These are phyloP conservation scores for Candida ortonii DNA, from an alignment of 805 yeast genomes.

Conservation along the genomic window DNA sequence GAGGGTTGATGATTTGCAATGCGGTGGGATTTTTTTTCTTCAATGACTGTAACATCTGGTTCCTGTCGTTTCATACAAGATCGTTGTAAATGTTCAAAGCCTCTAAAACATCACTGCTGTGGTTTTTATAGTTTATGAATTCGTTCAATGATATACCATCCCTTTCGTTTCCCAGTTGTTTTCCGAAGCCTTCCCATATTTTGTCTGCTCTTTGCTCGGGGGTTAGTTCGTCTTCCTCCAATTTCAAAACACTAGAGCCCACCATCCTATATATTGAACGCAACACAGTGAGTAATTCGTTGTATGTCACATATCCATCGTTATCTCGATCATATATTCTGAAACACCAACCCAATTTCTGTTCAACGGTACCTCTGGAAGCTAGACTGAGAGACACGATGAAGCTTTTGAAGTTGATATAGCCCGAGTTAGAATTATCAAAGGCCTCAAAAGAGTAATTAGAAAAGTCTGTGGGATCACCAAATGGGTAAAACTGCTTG, in stretches of 20 bases:
- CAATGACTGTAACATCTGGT: background rate
- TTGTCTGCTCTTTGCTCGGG: constrained; percentile 86
- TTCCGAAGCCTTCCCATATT: constrained; percentile 50
- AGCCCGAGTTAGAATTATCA: constrained; percentile 76
- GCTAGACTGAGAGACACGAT: constrained; percentile 84
- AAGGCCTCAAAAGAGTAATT: constrained; percentile 84
- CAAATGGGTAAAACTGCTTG: constrained; percentile 97
- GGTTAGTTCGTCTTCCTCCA: constrained; percentile 85
- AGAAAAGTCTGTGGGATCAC: constrained; percentile 91
- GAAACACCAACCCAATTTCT: constrained; percentile 87
- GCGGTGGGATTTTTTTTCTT: background rate
- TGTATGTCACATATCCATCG: constrained; percentile 71
- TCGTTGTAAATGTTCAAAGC: constrained; percentile 59
- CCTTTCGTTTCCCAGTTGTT: constrained; percentile 63
- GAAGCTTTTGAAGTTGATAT: constrained; percentile 88
- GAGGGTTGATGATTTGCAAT: background rate
- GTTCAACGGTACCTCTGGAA: constrained; percentile 79
- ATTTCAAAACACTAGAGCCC: constrained; percentile 80
- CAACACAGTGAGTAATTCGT: constrained; percentile 78
- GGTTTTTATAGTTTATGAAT: constrained; percentile 74
- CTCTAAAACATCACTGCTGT: constrained; percentile 71
- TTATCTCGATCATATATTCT: constrained; percentile 79
- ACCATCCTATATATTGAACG: constrained; percentile 90
- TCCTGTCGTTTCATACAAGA: constrained; percentile 18
- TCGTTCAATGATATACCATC: constrained; percentile 78